A percentile compares a stretch with the other conserved stretches of the same genome.
Evolutionary conservation across 495 filamentous ascomycete species (phyloP).

Genomic region (Aspergillus affinis): DNA sequence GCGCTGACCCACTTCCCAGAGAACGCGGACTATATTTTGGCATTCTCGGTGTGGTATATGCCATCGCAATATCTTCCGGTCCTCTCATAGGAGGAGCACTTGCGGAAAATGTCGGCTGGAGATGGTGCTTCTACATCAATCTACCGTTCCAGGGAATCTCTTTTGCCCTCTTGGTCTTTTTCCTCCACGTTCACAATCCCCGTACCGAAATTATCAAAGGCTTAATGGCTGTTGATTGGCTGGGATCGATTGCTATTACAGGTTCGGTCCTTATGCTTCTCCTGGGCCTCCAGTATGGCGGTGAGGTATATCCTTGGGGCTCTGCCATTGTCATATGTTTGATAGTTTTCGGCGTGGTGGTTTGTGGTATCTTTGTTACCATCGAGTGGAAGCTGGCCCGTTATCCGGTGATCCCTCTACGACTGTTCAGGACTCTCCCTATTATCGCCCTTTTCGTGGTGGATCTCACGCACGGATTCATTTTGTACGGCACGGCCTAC

Average conservation of each 20-base stretch:
- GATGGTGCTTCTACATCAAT: conserved; percentile 55
- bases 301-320: conserved; percentile 62
- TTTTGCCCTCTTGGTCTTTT: conserved; percentile 52
- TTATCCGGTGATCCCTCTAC: conserved; percentile 69
- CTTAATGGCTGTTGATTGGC: conserved; percentile 68
- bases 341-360: conserved; percentile 63
- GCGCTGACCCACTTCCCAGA: neutral
- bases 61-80: conserved; percentile 67
- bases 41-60: conserved; percentile 67
- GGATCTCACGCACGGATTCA: conserved; percentile 39
- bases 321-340: conserved; percentile 69
- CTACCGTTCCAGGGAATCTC: conserved; percentile 7
- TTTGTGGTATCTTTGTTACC: conserved; percentile 57
- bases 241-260: conserved; percentile 59
- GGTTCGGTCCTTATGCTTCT: conserved; percentile 69
- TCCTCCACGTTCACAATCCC: conserved; percentile 65
- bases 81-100: conserved; percentile 75
- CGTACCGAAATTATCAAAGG: conserved; percentile 61
- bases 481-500: conserved; percentile 47
- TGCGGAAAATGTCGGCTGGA: conserved; percentile 35
- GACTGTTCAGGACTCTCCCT: conserved; percentile 56
- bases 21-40: conserved; percentile 59
- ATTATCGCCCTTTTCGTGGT: conserved; percentile 42
- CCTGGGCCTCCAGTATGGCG: conserved; percentile 69
- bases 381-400: conserved; percentile 67